Evolutionary conservation across 768 basidiomycete genomes (phyloP).

Genomic region (Tubosaeta sp.): DNA sequence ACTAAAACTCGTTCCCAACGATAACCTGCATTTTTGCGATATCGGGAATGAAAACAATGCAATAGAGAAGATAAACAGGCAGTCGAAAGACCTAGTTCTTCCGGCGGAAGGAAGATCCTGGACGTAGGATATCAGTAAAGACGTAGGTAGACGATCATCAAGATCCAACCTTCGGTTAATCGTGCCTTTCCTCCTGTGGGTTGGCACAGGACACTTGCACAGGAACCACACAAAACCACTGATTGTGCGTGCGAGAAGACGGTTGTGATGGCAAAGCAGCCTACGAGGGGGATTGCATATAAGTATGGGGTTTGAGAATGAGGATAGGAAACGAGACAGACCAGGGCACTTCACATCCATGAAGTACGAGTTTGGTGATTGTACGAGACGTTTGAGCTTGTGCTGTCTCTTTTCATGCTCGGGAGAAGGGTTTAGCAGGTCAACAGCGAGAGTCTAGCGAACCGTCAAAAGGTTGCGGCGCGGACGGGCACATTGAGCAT

Average conservation of each 20-base stretch:
- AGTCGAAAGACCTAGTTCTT: conserved; percentile 59
- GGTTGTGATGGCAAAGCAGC: conserved; percentile 92
- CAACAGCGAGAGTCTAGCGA: conserved; percentile 91
- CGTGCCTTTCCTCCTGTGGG: conserved; percentile 98
- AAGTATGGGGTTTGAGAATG: background rate
- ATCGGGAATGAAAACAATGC: conserved; percentile 3
- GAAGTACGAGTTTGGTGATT: conserved; percentile 98
- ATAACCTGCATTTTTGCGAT: conserved; percentile 13
- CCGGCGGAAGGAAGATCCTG: conserved; percentile 97
- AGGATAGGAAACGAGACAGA: conserved; percentile 34
- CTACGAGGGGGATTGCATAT: conserved; percentile 34
- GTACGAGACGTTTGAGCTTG: conserved; percentile 99
- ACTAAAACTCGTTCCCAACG: conserved; percentile 8
- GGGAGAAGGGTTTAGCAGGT: conserved; percentile 93
- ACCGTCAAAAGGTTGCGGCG: conserved; percentile 7
- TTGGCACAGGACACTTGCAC: conserved; percentile 94
- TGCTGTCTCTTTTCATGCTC: conserved; percentile 86
- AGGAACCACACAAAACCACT: conserved; percentile 90
- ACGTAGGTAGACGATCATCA: background rate
- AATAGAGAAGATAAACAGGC: background rate
- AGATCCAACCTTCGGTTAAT: conserved; percentile 86
- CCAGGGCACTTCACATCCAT: conserved; percentile 99
- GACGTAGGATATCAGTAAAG: conserved; percentile 7
- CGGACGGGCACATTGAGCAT: background rate
- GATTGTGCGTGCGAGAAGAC: conserved; percentile 99